Percentiles rank a stretch among this genome's conserved stretches.
These are phyloP conservation scores for Yamagishiella unicocca DNA, from an alignment of 139 green algal genomes.

Conservation along the genomic window DNA sequence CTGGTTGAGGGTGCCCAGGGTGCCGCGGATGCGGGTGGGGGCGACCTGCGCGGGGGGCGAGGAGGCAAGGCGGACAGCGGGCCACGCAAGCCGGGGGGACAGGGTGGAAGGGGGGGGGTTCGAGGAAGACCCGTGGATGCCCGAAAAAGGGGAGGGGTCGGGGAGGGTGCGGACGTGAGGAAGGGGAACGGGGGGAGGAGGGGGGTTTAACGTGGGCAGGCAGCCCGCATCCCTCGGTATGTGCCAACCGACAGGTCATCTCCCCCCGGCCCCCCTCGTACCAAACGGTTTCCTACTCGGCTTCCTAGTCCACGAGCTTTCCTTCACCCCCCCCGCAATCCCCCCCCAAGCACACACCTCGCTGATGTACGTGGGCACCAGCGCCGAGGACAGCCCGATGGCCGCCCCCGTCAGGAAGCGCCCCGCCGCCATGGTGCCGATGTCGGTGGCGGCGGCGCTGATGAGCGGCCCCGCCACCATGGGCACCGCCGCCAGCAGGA, in stretches of 20 bases:
- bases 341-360: slow-evolving; percentile 65
- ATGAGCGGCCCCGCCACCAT: slow-evolving; percentile 84
- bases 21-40: slow-evolving; percentile 85
- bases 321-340: not conserved
- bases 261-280: no score
- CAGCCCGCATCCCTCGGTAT: no score
- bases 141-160: no score
- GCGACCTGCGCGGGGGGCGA: slow-evolving; percentile 74
- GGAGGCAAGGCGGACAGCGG: not conserved
- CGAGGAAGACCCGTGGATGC: not conserved
- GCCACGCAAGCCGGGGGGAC: not conserved
- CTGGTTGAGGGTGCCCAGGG: slow-evolving; percentile 95
- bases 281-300: no score
- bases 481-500: slow-evolving; percentile 80
- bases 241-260: no score
- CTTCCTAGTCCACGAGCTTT: no score
- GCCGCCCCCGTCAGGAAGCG: slow-evolving; percentile 88
- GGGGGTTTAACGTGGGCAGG: no score
- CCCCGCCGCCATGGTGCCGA: slow-evolving; percentile 81
- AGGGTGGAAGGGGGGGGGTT: not conserved
- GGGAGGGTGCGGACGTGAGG: no score
- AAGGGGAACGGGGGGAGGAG: no score
- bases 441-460: slow-evolving; percentile 67
- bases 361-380: slow-evolving; percentile 97
- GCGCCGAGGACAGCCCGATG: slow-evolving; percentile 91